These are phyloP conservation scores for Cylindrotheca fusiformis DNA, from an alignment of 108 stramenopile genomes.

Conservation along the genomic window DNA sequence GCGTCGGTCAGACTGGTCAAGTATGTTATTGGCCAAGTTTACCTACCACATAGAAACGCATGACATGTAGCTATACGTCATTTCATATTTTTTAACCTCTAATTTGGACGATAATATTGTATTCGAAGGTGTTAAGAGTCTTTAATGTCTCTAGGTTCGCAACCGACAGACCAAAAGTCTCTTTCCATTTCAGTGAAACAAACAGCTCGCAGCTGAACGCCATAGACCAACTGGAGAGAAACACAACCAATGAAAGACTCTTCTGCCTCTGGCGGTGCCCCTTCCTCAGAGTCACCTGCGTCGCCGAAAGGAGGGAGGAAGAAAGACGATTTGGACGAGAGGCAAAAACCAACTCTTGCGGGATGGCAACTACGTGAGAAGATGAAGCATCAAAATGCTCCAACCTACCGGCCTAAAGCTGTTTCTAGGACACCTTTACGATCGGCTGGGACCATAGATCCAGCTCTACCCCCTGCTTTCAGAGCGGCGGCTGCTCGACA, in stretches of 20 bases:
- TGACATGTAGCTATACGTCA: too few species aligned
- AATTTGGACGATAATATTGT: too few species aligned
- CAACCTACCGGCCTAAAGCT: background rate
- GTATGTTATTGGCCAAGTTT: too few species aligned
- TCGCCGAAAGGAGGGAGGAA: background rate
- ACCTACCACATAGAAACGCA: too few species aligned
- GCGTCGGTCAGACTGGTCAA: too few species aligned
- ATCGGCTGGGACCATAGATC: conserved; percentile 13
- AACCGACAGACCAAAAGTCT: too few species aligned
- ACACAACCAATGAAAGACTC: too few species aligned
- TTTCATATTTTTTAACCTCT: too few species aligned
- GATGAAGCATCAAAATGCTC: conserved; percentile 11
- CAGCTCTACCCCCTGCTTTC: conserved; percentile 27
- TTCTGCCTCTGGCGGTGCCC: too few species aligned
- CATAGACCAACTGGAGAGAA: conserved; percentile 1
- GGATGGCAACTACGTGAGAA: conserved; percentile 33
- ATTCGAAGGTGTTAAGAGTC: too few species aligned
- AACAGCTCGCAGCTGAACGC: background rate
- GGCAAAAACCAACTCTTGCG: conserved; percentile 18
- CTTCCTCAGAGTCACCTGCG: too few species aligned
- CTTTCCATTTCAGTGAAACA: conserved; percentile 4
- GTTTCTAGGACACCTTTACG: conserved; percentile 1
- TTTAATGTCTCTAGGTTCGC: too few species aligned
- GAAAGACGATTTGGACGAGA: conserved; percentile 8
- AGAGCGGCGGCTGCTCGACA: conserved; percentile 17